A percentile compares a stretch with the other conserved stretches of the same genome.
phyloP scores from a whole-genome alignment of 2,329 filamentous ascomycete species.

The Bipolaris cookei region DNA sequence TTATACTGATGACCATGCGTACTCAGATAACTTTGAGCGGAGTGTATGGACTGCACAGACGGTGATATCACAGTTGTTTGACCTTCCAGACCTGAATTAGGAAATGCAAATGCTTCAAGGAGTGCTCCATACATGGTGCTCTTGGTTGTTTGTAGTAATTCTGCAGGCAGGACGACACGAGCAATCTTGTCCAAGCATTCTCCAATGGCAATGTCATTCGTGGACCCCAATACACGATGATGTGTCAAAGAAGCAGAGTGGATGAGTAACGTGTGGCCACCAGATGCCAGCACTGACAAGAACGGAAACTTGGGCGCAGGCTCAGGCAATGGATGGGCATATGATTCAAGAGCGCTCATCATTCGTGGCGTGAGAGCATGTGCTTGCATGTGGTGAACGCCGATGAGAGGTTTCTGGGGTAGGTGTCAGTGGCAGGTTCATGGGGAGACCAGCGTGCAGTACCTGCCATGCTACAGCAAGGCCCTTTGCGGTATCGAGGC shows the following conservation, averaged over 20 bases:
- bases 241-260: conserved; percentile 70
- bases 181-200: conserved; percentile 89
- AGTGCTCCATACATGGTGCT: conserved; percentile 80
- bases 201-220: conserved; percentile 84
- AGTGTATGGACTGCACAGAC: conserved; percentile 1
- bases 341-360: conserved; percentile 63
- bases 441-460: conserved; percentile 2
- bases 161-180: conserved; percentile 72
- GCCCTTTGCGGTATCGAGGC: conserved; percentile 85
- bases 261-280: conserved; percentile 88
- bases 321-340: not conserved
- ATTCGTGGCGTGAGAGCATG: conserved; percentile 89
- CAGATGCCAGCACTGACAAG: conserved; percentile 85
- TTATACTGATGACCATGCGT: conserved; percentile 41
- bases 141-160: conserved; percentile 60
- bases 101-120: conserved; percentile 83
- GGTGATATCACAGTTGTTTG: conserved; percentile 3
- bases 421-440: conserved; percentile 4
- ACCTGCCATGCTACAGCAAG: conserved; percentile 78
- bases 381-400: conserved; percentile 96
- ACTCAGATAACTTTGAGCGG: conserved; percentile 32
- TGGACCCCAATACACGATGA: conserved; percentile 75
- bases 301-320: conserved; percentile 74
- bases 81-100: conserved; percentile 3
- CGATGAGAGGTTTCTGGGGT: conserved; percentile 71